phyloP scores from a whole-genome alignment of 2,329 filamentous ascomycete genomes.

The Stenocarpella maydis region DNA sequence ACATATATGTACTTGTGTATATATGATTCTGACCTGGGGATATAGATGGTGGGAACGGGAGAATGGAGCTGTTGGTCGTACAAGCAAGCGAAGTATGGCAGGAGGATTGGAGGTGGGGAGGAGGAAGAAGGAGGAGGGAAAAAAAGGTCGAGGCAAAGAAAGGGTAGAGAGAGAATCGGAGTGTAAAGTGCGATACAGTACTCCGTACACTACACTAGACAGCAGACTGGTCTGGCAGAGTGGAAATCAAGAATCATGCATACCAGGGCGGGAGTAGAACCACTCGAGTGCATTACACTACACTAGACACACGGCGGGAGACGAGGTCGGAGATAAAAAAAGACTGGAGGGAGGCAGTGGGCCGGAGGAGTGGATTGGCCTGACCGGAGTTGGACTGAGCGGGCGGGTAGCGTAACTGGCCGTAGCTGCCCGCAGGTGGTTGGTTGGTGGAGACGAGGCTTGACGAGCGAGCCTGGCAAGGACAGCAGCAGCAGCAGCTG shows the following conservation, averaged over 20 bases:
- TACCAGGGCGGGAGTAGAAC: neutral
- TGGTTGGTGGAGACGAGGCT: conserved; percentile 6
- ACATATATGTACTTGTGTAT: no score
- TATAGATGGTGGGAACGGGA: neutral
- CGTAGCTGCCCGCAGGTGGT: no score
- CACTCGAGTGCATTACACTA: no score
- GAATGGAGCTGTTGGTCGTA: neutral
- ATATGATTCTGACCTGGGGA: neutral
- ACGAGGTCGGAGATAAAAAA: neutral
- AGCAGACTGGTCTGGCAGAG: conserved; percentile 3
- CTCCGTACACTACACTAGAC: no score
- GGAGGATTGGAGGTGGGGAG: neutral
- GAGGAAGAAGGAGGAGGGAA: neutral
- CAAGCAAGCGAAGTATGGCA: neutral
- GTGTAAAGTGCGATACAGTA: conserved; percentile 2
- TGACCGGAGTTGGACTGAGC: neutral
- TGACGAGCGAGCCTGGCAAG: neutral
- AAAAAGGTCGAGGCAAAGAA: neutral
- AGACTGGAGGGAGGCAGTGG: neutral
- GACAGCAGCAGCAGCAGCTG: neutral
- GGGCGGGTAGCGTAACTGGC: no score
- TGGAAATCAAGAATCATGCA: conserved; percentile 26
- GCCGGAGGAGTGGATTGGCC: neutral
- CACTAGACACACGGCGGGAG: neutral
- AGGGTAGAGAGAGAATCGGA: conserved; percentile 3